Percentiles rank a stretch among this genome's conserved stretches.
These are phyloP conservation scores for Tremella fuciformis DNA, from an alignment of 768 basidiomycete genomes.

Conservation along the genomic window DNA sequence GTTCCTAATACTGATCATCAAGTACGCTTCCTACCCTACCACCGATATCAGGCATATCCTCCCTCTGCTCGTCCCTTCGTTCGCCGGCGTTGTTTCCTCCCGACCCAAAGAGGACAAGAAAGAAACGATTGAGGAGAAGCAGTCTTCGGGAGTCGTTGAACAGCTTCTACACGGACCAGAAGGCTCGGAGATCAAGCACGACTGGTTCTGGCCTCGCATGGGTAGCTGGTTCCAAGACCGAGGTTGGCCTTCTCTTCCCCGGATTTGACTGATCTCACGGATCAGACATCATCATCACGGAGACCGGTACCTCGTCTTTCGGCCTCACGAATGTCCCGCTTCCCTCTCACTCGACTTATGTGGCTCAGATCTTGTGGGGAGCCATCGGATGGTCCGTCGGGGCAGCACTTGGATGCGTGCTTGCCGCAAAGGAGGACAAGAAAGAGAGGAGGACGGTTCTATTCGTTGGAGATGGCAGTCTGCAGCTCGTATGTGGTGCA, in stretches of 20 bases:
- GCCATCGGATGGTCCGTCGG: constrained; percentile 88
- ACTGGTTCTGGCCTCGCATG: constrained; percentile 80
- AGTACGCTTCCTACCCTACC: constrained; percentile 48
- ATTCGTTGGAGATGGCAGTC: constrained; percentile 63
- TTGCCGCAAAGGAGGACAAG: constrained; percentile 68
- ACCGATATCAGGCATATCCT: constrained; percentile 51
- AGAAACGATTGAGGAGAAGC: constrained; percentile 33
- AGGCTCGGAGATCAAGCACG: constrained; percentile 63
- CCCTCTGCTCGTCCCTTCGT: constrained; percentile 43
- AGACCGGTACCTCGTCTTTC: constrained; percentile 86
- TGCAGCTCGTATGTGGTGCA: constrained; percentile 36
- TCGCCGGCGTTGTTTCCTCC: constrained; percentile 29
- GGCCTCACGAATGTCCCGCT: constrained; percentile 78
- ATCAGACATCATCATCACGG: constrained; percentile 68
- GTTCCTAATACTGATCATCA: neutral
- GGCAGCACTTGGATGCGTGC: constrained; percentile 69
- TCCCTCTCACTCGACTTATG: constrained; percentile 63
- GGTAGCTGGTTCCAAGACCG: constrained; percentile 66
- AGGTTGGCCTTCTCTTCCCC: constrained; percentile 53
- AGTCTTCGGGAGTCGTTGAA: constrained; percentile 30
- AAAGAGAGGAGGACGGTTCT: constrained; percentile 67
- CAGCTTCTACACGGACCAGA: constrained; percentile 20
- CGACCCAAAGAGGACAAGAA: constrained; percentile 21
- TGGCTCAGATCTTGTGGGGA: constrained; percentile 73
- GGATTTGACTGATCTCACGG: constrained; percentile 10